Base-by-base conservation (phyloP, 208 protist genomes). In the Wallacemonas sp. region DNA sequence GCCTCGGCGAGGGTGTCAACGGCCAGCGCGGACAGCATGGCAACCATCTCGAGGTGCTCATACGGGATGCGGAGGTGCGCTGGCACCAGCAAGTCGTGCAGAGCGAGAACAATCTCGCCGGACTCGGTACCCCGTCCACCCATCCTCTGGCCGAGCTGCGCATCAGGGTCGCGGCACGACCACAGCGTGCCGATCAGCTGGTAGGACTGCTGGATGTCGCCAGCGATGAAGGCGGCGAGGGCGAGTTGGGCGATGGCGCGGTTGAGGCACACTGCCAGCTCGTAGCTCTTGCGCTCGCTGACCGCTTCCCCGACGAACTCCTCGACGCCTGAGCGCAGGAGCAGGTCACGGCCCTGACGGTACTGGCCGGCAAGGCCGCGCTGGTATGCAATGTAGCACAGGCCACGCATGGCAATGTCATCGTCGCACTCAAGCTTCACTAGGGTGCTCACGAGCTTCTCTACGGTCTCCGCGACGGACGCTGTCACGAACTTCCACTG, bases 231-330 rank as follows among this genome's bases (percentile, higher is more conserved):
- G 30, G 90, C 87, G 52, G 85, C 72, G 60, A 96, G 81, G 8
- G 85, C 86, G 41, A 96, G 76, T 63, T 94, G 90, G 3, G 83
- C 81, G 65, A 96, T 81, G 33, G 80, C 80, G 41, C 90, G 79
- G 72, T 96, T 94, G 49, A 87, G 82, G 30, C 92, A 46, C 55
- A 92, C 82, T n/a, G 77, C 72, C 41, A 91, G 76, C n/a, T 54
- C 58, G 34, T 58, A 57, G 36, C 39, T 43, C 38, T 56, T 67
- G 39, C 74, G 63, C 34, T 70, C 46, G 44, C 57, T 74, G 9
- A 41, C 6, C 4, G 76, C 56, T 23, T 78, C 64, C 21, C 16
- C 21, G 26, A 60, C n/a, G 41, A 38, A 39, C 2, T 61, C 69
- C 5, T 64, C 54, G 21, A 24, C 38, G 34, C 73, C 76, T 26